phyloP scores from a whole-genome alignment of 345 rosid species.

The Isatis tinctoria region DNA sequence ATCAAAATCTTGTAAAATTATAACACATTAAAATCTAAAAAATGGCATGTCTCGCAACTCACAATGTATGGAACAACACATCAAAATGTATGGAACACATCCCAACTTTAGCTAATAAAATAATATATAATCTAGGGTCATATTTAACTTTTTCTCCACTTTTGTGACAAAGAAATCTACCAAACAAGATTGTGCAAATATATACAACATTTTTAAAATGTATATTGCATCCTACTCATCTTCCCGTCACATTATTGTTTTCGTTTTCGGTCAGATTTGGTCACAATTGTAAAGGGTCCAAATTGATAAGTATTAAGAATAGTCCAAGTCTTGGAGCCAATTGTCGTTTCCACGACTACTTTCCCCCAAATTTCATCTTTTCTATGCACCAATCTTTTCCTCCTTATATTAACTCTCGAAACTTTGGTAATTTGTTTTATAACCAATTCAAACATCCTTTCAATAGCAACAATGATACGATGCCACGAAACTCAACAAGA shows the following conservation, averaged over 20 bases:
- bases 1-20: not conserved
- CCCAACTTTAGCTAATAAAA: not conserved
- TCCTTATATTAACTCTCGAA: constrained; percentile 6
- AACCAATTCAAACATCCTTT: constrained; percentile 1
- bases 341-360: constrained; percentile 32
- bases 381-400: constrained; percentile 2
- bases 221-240: constrained; percentile 27
- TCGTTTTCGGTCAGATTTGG: constrained; percentile 18
- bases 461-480: constrained; percentile 21
- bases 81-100: not conserved
- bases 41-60: not conserved
- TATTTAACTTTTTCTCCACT: constrained; percentile 18
- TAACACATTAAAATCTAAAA: not conserved
- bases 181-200: constrained; percentile 13
- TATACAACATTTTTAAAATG: not conserved
- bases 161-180: constrained; percentile 26
- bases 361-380: constrained; percentile 1
- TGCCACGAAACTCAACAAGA: not conserved
- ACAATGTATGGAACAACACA: not conserved
- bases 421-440: not conserved
- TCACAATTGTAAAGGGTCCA: constrained; percentile 7
- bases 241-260: constrained; percentile 23
- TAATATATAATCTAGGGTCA: constrained; percentile 9
- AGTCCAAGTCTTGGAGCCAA: constrained; percentile 26
- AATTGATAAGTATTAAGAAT: constrained; percentile 13